Base-by-base conservation (phyloP, 176 grass and related monocot genomes). In the Bromus sterilis region DNA sequence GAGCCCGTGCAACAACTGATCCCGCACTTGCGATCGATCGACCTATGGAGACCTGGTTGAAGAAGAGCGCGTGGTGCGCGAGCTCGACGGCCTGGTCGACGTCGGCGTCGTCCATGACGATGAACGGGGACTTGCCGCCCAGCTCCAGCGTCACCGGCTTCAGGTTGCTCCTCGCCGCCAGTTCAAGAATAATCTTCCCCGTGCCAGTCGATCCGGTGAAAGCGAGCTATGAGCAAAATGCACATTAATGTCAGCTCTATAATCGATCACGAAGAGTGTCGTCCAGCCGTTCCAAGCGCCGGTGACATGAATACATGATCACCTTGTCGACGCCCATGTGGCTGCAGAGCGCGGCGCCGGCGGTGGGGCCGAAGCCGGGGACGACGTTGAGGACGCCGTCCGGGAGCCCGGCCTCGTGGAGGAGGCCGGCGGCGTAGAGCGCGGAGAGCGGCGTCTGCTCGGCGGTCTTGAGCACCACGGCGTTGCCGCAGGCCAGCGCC, bases 291-390 rank as follows among this genome's bases (percentile, higher is more conserved):
- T 40, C 36, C 65, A 68, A 7, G 35, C 29, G 2, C 13, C 2
- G 2, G 21, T 2, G 12, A 40, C 55, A 4, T 29, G 16, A 2
- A 61, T 24, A 40, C 55, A 4, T 29, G 16, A 2, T 68, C 81
- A 87, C 94, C 94, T 98, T 98, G 61, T 98, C 96, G 8, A 98
- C 92, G 20, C 77, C 96, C 93, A 95, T 93, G 79, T 98, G 96
- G 60, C 90, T 88, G 34, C 76, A 81, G 60, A 98, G 71, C n/a
- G 96, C 93, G 32, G 87, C 96, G 63, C 96, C 96, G 82, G 96
- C 96, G 33, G 93, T 95, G 2, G 96, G 93, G 2, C 96, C 96
- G 48, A 95, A 98, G 26, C 96, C 96, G 6, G 96, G 88, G 35
- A 98, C 48, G 0, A 98, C 66, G 63, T 98, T 98, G 15, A 98